These are phyloP conservation scores for Viola pubescens DNA, from an alignment of 441 rosid species.

Conservation along the genomic window DNA sequence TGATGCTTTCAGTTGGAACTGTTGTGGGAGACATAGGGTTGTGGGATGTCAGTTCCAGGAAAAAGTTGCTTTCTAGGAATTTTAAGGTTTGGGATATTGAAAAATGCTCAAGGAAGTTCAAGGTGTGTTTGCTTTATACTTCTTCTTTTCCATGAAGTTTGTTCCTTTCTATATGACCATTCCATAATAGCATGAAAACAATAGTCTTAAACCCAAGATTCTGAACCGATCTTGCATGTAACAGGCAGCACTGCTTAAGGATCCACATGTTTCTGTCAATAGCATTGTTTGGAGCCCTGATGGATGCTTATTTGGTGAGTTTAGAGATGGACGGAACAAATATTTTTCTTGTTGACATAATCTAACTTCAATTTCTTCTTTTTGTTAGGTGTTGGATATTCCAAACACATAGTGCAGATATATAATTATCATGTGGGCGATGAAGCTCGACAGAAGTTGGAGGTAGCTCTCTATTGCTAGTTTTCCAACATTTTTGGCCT, in stretches of 20 bases:
- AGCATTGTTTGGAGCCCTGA: conserved; percentile 45
- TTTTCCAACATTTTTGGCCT: conserved; percentile 1
- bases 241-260: conserved; percentile 34
- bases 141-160: conserved; percentile 13
- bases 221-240: conserved; percentile 15
- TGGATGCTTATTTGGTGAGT: conserved; percentile 50
- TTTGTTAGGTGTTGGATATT: conserved; percentile 45
- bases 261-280: conserved; percentile 38
- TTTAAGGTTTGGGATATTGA: conserved; percentile 44
- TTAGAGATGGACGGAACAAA: conserved; percentile 5
- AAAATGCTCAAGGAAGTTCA: conserved; percentile 33
- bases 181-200: conserved; percentile 7
- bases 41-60: conserved; percentile 40
- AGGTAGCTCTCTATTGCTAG: conserved; percentile 27
- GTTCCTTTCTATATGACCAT: background rate
- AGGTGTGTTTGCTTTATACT: conserved; percentile 10
- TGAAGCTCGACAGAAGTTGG: conserved; percentile 28
- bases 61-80: conserved; percentile 27
- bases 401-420: conserved; percentile 43
- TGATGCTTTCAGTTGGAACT: conserved; percentile 46
- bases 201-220: conserved; percentile 16
- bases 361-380: conserved; percentile 2
- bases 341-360: conserved; percentile 6
- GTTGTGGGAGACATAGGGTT: conserved; percentile 33
- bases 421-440: conserved; percentile 35